Conservation (phyloP, 129 eudicot species). For the Mikania micrantha region DNA sequence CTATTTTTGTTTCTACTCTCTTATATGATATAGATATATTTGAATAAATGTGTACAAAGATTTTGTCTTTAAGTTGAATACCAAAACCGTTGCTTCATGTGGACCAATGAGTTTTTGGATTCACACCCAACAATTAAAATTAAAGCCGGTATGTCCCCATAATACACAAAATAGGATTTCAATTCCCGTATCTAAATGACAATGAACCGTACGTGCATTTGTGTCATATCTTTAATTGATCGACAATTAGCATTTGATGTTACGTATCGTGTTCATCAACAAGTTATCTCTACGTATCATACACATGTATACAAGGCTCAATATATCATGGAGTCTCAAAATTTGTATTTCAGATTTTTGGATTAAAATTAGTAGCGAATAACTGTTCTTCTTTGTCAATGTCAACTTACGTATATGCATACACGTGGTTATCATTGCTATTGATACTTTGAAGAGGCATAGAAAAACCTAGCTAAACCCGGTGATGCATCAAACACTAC, state of each 20-base stretch:
- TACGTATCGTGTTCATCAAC: neutral
- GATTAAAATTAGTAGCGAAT: too few species aligned
- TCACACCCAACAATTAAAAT: conserved; percentile 17
- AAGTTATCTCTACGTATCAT: neutral
- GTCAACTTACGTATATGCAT: too few species aligned
- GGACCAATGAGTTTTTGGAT: conserved; percentile 19
- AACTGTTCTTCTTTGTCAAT: too few species aligned
- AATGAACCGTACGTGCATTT: neutral
- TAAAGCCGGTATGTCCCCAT: neutral
- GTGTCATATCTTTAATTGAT: neutral
- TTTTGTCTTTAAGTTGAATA: conserved; percentile 16
- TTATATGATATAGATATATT: neutral
- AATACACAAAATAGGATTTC: neutral
- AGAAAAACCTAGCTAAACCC: too few species aligned
- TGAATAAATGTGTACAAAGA: neutral
- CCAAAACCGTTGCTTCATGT: conserved; percentile 7
- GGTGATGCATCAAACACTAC: too few species aligned
- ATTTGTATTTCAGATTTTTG: too few species aligned
- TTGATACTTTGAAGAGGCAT: too few species aligned
- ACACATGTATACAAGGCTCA: neutral
- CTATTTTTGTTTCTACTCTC: neutral
- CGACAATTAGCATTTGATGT: neutral
- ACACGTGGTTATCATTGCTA: too few species aligned
- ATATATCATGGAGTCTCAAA: too few species aligned
- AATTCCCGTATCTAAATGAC: neutral